Evolutionary conservation across 805 yeast species (phyloP), one percentile per base, ranked within the genome.

Genomic region (Candida odintsovae): DNA sequence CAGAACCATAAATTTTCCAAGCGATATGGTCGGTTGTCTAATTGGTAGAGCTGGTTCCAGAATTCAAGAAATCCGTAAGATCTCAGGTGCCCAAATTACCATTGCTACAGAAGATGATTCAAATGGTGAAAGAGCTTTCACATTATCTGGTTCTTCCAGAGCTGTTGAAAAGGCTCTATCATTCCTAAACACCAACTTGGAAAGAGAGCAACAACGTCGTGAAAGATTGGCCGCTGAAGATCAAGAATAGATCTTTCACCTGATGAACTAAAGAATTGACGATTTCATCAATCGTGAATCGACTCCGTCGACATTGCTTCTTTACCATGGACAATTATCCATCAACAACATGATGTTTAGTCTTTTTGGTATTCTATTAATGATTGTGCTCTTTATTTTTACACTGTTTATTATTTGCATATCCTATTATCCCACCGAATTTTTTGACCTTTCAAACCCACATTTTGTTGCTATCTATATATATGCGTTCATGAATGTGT

Each of bases 41-140:
- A 87, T 90, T 56, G 97, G 97, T 49, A 83, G 84, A 55, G 81
- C 83, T 53, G 96, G 96, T 36, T 70, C 86, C 25, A 78, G 95
- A 67, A 88, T 90, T 54, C 94, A 86, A 64, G 95, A 90, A 50
- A 83, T 90, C 43, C 77, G 96, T 56, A 80, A 84, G 56, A 75
- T 75, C 31, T 78, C 90, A 42, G 90, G 90, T 37, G 90, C 96
- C 36, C 77, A 80, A 37, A 87, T 90, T 61, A 78, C 82, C 6
- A 86, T 90, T 53, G 80, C 85, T 35, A 80, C 83, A 46, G 86
- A 82, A 56, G 79, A 80, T 45, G 79, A 78, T 55, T 82, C 77
- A 35, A 70, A 77, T 40, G 76, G 77, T 21, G 83, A 82, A 57
- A 72, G 96, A 54, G 69, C 73, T 31, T 87, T 89, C 64, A 83